Base-by-base conservation (phyloP, 2,329 filamentous ascomycete species). In the Chrysoporthe deuterocubensis region DNA sequence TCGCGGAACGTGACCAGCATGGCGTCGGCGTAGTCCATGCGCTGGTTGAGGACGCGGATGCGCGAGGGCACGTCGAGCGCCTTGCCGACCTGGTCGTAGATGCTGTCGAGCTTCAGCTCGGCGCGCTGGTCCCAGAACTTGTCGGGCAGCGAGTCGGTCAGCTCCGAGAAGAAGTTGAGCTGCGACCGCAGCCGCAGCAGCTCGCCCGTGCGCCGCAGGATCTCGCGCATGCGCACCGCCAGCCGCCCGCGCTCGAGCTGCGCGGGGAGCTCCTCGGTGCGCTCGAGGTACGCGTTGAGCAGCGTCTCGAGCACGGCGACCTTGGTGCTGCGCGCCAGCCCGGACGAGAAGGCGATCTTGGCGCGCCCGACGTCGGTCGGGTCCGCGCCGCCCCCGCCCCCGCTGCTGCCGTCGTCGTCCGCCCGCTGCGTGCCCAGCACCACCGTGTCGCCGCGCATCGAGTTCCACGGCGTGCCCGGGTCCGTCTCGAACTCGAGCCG, bases 11-110 rank as follows among this genome's bases (percentile, higher is more conserved):
- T 94, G 64, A 85, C 92, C 7, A 96, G 94, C 77, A 97, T 97
- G 78, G 98, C 95, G 75, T 96, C 92, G 0, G 95, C 96, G 77
- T 99, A 98, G 75, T 97, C 95, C 88, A 99, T 96, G 82, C 97
- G 97, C 81, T 97, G 93, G 78, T 99, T 99, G 73, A 98, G 81
- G 21, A 93, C 90, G 74, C 92, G 92, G 80, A 98, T 98, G 62
- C 96, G 87, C 37, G 96, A 92, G 44, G 92, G 92, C 34, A 98
- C 94, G 78, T 98, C 96, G 46, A 99, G 85, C 0, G 94, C 93
- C 65, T 90, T 89, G 52, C 95, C 94, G 52, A 97, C 93, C 78
- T 96, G 92, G 73, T 97, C 94, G 78, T 98, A 99, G 81, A 97
- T 98, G 42, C 91, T 92, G 78, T 97, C 96, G 2, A 99, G 85